Evolutionary conservation across 768 basidiomycete genomes (phyloP), one percentile per base, ranked within the genome.

Genomic region (Wakefieldia striispora): DNA sequence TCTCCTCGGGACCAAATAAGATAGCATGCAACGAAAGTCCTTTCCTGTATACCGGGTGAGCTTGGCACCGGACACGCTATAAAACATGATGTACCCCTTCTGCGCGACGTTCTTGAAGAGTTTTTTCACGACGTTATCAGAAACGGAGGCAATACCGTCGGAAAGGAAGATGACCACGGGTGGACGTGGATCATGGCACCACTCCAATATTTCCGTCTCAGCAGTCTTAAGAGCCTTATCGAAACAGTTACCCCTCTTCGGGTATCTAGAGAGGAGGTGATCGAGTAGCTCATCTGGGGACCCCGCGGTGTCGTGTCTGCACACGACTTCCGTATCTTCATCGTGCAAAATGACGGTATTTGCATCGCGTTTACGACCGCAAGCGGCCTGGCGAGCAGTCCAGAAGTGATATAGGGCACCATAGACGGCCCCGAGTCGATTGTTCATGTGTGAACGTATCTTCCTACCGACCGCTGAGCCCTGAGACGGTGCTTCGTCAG

Each of bases 101-200:
- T 59, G 55, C 3, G 74, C 59, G 1, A 75, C 61, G 0, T 65
- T 50, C 2, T 57, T 66, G 51, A 76, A 74, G 1, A 80, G 45
- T n/a, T 62, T 64, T 38, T 58, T 69, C 19, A 80, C 63, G 0
- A 46, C 52, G 11, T 19, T 14, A 33, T 79, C 72, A 1, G 48
- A 27, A 17, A 76, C 57, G 2, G 38, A 26, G 23, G 75, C 76
- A 55, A 79, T 71, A 0, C 81, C 81, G 50, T 82, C 81, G 2
- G 81, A 82, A 7, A 82, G 67, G 60, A 82, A 83, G 43, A 82
- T 73, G n/a, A 83, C 61, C 6, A 81, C 71, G 0, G 81, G 80
- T 3, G 70, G 64, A 41, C 80, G 53, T 3, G 74, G 67, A 0
- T 72, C 68, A 38, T 70, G 75, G 80, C 79, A 80, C 31, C 72